Percentiles rank a stretch among this genome's conserved stretches.
phyloP scores from a whole-genome alignment of 176 grass and related monocot species.

The Ampelocalamus luodianensis region DNA sequence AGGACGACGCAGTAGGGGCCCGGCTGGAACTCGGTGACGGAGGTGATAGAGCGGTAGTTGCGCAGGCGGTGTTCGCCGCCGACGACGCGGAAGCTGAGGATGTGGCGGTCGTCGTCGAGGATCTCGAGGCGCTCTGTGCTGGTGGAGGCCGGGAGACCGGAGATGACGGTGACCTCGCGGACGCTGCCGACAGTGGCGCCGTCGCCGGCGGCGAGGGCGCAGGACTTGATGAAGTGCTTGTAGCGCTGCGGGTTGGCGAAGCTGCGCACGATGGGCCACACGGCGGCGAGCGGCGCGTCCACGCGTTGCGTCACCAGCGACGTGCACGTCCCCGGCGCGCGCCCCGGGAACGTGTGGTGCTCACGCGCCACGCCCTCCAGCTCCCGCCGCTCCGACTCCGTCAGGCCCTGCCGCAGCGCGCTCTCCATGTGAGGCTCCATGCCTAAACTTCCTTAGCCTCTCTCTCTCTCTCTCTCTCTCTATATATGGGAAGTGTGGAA shows the following conservation, averaged over 20 bases:
- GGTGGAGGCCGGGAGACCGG: constrained; percentile 80
- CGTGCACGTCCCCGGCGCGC: constrained; percentile 59
- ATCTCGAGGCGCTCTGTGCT: constrained; percentile 98
- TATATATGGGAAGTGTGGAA: background rate
- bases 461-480: background rate
- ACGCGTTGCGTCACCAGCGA: constrained; percentile 86
- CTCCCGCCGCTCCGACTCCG: constrained; percentile 43
- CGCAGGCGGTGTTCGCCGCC: constrained; percentile 90
- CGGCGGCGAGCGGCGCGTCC: constrained; percentile 65
- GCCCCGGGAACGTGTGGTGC: constrained; percentile 65
- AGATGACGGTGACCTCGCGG: constrained; percentile 85
- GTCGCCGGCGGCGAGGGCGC: constrained; percentile 59
- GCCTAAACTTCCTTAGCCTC: background rate
- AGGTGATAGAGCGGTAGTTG: constrained; percentile 97
- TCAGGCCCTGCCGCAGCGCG: constrained; percentile 46
- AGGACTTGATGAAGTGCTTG: constrained; percentile 98
- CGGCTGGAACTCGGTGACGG: constrained; percentile 75
- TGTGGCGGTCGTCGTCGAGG: constrained; percentile 79
- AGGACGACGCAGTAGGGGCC: constrained; percentile 71
- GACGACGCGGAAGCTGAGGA: constrained; percentile 92
- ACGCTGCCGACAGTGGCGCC: constrained; percentile 81
- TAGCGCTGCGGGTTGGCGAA: constrained; percentile 82
- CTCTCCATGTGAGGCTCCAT: constrained; percentile 60
- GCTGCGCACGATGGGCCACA: constrained; percentile 85
- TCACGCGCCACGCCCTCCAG: constrained; percentile 49